Evolutionary conservation across 768 basidiomycete genomes (phyloP), one percentile per base, ranked within the genome.

Genomic region (Pisolithus microcarpus): DNA sequence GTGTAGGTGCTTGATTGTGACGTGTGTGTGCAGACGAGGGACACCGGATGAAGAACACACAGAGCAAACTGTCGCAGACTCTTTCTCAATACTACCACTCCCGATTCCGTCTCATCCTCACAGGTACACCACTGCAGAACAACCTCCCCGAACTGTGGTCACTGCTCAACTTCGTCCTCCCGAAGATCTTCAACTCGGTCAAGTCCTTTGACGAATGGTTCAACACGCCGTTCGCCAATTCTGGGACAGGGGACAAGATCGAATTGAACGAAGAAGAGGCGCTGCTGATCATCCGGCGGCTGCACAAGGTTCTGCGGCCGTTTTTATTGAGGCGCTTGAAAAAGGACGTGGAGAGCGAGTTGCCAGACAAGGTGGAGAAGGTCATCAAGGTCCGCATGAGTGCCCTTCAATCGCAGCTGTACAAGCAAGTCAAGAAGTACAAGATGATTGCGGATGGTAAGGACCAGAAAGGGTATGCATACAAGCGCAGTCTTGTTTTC

Each of bases 191-290:
- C 78, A 98, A 97, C 73, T 98, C 95, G 0, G 93, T 96, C 54
- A 95, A 97, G 67, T 95, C 93, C 19, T 98, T 99, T 66, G 96
- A 98, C 61, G 96, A 98, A 64, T 99, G 96, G 96, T 99, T 98
- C 78, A 98, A 97, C 72, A 96, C 95, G 1, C 96, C 96, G 0
- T 99, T 99, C 58, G 95, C 96, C 53, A 97, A 91, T 69, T 91
- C 93, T n/a, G 95, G 95, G 28, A 89, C 90, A 0, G 87, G 88
- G 8, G 96, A 99, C 72, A 96, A 95, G 80, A 95, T 98, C 64
- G 93, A 96, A 75, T 69, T 98, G 73, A 96, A 95, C 71, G 96
- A 99, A 87, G 96, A 98, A 87, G 96, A 99, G 74, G 89, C 91
- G 3, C 76, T 98, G 36, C 85, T 98, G 51, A 91, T 99, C 63